A percentile compares a stretch with the other conserved stretches of the same genome.
Evolutionary conservation across 108 stramenopile species (phyloP).

Genomic region (Cyclotella cryptica): DNA sequence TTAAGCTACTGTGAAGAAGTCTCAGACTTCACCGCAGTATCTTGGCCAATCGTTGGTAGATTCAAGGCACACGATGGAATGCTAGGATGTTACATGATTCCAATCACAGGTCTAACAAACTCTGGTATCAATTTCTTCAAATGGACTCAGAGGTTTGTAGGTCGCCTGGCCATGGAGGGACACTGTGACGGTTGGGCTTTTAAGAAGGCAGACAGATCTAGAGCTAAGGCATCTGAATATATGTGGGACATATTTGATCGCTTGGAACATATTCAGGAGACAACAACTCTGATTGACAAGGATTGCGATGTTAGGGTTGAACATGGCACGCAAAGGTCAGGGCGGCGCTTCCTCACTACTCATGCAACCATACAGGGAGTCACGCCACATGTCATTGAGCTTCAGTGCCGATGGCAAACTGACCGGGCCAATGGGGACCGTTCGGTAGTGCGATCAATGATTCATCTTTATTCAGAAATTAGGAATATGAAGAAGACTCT

Average conservation of each 20-base stretch:
- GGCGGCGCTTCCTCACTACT: background rate
- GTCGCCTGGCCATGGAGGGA: no score
- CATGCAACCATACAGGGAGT: slow-evolving; percentile 2
- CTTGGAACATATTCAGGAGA: slow-evolving; percentile 8
- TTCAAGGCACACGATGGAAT: slow-evolving; percentile 9
- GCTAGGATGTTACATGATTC: slow-evolving; percentile 25
- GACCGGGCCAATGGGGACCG: no score
- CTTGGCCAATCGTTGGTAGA: slow-evolving; percentile 15
- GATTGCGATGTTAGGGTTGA: slow-evolving; percentile 2
- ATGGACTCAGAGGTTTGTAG: slow-evolving; percentile 23
- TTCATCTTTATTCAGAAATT: no score
- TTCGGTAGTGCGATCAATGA: slow-evolving; percentile 4
- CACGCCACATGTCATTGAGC: background rate
- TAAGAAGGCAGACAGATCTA: background rate
- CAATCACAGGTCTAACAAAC: slow-evolving; percentile 2
- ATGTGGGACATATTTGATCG: background rate
- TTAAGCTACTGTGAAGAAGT: slow-evolving; percentile 9
- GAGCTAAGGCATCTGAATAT: slow-evolving; percentile 4
- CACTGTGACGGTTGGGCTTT: no score
- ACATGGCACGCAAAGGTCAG: background rate
- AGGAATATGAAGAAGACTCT: no score
- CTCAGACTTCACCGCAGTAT: no score
- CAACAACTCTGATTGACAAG: background rate
- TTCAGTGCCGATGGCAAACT: no score
- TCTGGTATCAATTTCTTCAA: slow-evolving; percentile 16